Percentiles rank a stretch among this genome's conserved stretches.
Evolutionary conservation across 2,329 filamentous ascomycete species (phyloP).

Genomic region (Exophiala sp.): DNA sequence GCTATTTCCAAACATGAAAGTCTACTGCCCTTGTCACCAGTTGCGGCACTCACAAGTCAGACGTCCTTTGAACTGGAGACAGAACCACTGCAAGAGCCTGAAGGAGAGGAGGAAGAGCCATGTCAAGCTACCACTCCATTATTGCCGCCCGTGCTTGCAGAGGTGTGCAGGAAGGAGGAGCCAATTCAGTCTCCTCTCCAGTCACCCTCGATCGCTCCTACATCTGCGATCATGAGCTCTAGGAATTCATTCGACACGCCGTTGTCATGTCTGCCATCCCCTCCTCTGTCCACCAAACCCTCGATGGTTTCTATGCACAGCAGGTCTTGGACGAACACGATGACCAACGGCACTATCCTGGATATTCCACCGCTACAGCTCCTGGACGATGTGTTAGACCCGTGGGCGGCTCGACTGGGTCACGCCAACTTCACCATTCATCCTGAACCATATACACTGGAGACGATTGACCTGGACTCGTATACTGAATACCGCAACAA

Average conservation of each 20-base stretch:
- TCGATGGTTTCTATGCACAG: constrained; percentile 71
- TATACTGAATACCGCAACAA: constrained; percentile 68
- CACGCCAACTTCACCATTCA: constrained; percentile 91
- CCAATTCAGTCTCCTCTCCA: constrained; percentile 76
- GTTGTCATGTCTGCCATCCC: constrained; percentile 56
- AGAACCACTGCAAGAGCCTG: constrained; percentile 51
- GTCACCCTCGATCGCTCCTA: constrained; percentile 73
- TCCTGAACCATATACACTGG: constrained; percentile 74
- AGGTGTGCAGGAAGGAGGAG: constrained; percentile 50
- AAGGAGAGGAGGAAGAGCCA: constrained; percentile 52
- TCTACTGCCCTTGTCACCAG: constrained; percentile 59
- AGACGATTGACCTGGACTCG: constrained; percentile 56
- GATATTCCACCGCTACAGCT: constrained; percentile 63
- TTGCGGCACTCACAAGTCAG: constrained; percentile 61
- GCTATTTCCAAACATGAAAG: constrained; percentile 47
- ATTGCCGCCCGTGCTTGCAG: constrained; percentile 73
- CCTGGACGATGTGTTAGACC: constrained; percentile 62
- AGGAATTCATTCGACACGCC: constrained; percentile 49
- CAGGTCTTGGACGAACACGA: constrained; percentile 43
- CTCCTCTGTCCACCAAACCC: constrained; percentile 71
- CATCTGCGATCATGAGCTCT: constrained; percentile 40
- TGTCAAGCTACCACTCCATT: constrained; percentile 76
- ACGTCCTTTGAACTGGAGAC: constrained; percentile 42
- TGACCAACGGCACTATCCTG: constrained; percentile 49
- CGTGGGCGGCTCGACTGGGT: constrained; percentile 80